Conservation (phyloP, 257 asterid species). For the Petrea volubilis region DNA sequence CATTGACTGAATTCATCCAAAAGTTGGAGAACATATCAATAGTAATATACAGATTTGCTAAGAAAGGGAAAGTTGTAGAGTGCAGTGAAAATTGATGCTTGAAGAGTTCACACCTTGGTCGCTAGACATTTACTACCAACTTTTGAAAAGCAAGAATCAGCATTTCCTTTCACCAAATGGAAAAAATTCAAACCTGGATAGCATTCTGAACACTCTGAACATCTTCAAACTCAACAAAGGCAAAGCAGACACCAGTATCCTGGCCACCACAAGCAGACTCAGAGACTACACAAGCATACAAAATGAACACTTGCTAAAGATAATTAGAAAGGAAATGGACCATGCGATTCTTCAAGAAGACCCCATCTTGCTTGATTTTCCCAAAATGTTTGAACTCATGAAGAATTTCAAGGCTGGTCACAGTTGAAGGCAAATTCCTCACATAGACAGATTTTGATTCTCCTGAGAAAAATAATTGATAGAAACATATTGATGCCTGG, state of each 20-base stretch:
- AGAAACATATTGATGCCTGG: slow-evolving; percentile 18
- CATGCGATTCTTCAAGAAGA: slow-evolving; percentile 67
- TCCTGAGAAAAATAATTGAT: slow-evolving; percentile 43
- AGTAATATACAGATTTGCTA: not conserved
- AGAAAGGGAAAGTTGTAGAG: not conserved
- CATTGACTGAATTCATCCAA: no score
- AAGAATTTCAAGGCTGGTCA: slow-evolving; percentile 55
- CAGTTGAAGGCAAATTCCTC: slow-evolving; percentile 69
- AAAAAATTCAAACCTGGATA: slow-evolving; percentile 49
- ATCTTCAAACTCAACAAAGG: slow-evolving; percentile 88
- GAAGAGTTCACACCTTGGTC: not conserved
- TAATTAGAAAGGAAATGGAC: slow-evolving; percentile 33
- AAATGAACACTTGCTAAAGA: slow-evolving; percentile 6
- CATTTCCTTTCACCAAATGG: not conserved
- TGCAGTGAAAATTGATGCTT: not conserved
- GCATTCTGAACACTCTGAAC: slow-evolving; percentile 73
- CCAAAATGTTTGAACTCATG: slow-evolving; percentile 79
- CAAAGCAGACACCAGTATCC: slow-evolving; percentile 83
- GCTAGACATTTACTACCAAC: not conserved
- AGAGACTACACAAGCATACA: slow-evolving; percentile 23
- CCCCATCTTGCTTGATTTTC: slow-evolving; percentile 71
- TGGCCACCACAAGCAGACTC: slow-evolving; percentile 36
- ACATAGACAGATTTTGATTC: slow-evolving; percentile 79
- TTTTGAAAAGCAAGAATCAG: not conserved
- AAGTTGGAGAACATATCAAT: not conserved